These are phyloP conservation scores for Kuraishia hungarica DNA, from an alignment of 805 yeast species.

Conservation along the genomic window DNA sequence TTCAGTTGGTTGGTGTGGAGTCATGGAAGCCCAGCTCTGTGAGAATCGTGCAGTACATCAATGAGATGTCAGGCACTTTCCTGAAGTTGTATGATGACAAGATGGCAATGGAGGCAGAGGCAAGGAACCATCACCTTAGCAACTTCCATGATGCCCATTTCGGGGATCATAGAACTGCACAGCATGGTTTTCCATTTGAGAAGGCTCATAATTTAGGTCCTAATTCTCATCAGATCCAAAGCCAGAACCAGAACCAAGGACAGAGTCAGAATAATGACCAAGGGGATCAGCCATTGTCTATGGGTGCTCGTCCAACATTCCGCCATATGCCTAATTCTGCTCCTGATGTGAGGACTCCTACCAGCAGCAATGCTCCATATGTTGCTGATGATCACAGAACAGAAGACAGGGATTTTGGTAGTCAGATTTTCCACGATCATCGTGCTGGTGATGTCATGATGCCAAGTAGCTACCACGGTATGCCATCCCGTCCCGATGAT, in stretches of 20 bases:
- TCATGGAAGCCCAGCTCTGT: constrained; percentile 22
- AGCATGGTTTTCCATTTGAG: neutral
- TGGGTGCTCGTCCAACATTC: neutral
- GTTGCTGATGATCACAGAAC: neutral
- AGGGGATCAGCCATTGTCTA: neutral
- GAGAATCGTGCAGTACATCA: constrained; percentile 21
- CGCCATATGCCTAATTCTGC: neutral
- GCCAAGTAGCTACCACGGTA: neutral
- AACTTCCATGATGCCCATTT: neutral
- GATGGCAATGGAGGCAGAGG: neutral
- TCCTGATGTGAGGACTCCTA: neutral
- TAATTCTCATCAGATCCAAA: neutral
- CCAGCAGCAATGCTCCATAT: neutral
- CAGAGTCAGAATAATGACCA: neutral
- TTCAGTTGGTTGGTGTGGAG: constrained; percentile 16
- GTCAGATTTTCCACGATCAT: neutral
- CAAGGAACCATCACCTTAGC: neutral
- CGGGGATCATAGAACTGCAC: neutral
- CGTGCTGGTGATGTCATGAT: neutral
- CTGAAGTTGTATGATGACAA: constrained; percentile 13
- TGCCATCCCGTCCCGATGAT: neutral
- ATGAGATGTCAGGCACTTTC: constrained; percentile 22
- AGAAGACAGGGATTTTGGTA: neutral
- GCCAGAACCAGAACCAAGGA: neutral
- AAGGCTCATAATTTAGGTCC: neutral